Conservation (phyloP, 1,139 yeast genomes). For the Spathaspora sp. region DNA sequence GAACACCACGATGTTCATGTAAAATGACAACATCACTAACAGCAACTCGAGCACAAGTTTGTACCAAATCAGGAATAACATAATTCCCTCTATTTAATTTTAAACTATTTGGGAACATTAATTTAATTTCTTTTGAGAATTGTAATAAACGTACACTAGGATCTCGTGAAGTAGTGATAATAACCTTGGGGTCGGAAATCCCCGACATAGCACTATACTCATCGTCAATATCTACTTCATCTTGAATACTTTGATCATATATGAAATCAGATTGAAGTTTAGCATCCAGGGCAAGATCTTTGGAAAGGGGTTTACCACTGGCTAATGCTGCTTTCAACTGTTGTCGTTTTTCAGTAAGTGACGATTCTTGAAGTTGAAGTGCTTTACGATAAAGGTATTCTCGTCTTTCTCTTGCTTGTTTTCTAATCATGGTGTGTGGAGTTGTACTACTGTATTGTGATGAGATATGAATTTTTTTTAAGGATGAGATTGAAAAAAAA, state of each 20-base stretch:
- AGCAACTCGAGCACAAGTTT: slow-evolving; percentile 68
- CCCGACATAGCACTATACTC: slow-evolving; percentile 90
- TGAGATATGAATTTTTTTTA: slow-evolving; percentile 7
- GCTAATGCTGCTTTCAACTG: slow-evolving; percentile 86
- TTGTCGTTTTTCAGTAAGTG: slow-evolving; percentile 81
- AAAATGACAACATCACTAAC: slow-evolving; percentile 81
- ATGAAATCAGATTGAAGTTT: slow-evolving; percentile 77
- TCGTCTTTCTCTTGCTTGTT: slow-evolving; percentile 93
- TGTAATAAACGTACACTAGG: slow-evolving; percentile 85
- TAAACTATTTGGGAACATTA: slow-evolving; percentile 85
- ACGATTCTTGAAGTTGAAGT: slow-evolving; percentile 85
- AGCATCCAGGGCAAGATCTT: slow-evolving; percentile 85
- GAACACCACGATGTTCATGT: slow-evolving; percentile 98
- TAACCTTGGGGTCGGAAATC: slow-evolving; percentile 84
- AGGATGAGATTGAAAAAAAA: background rate
- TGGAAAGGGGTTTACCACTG: slow-evolving; percentile 84
- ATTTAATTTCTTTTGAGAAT: slow-evolving; percentile 87
- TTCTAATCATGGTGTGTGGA: slow-evolving; percentile 55
- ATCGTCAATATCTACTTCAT: slow-evolving; percentile 60
- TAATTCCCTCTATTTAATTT: slow-evolving; percentile 93
- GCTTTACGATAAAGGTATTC: slow-evolving; percentile 90
- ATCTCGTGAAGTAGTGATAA: slow-evolving; percentile 91
- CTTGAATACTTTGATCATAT: slow-evolving; percentile 76
- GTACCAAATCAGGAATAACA: slow-evolving; percentile 79
- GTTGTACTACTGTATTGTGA: background rate